Percentiles rank a stretch among this genome's conserved stretches.
Conservation (phyloP, 768 basidiomycete species). For the Collybia sp. region DNA sequence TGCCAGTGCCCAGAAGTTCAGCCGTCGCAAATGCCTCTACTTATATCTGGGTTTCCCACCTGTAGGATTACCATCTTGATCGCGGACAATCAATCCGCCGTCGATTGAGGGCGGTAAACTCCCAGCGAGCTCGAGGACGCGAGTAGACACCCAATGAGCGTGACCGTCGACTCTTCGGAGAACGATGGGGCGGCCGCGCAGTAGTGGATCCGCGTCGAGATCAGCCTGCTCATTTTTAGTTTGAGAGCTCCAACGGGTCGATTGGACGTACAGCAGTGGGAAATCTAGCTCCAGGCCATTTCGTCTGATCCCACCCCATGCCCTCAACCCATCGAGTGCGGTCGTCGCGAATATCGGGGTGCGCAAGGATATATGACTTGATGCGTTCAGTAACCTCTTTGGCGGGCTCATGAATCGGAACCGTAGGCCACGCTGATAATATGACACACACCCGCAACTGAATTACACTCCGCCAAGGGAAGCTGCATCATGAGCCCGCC, state of each 20-base stretch:
- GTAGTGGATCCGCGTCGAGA: constrained; percentile 62
- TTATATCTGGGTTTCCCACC: constrained; percentile 32
- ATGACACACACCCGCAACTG: constrained; percentile 54
- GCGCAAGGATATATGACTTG: constrained; percentile 50
- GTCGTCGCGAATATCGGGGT: constrained; percentile 52
- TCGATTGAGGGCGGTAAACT: constrained; percentile 57
- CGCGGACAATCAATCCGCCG: constrained; percentile 74
- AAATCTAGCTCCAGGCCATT: constrained; percentile 59
- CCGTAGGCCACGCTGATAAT: too few relatives aligned
- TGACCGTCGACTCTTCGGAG: constrained; percentile 80
- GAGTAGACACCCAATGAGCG: constrained; percentile 80
- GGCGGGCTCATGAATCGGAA: too few relatives aligned
- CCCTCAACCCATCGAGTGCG: constrained; percentile 71
- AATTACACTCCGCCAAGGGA: constrained; percentile 51
- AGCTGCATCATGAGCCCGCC: constrained; percentile 73
- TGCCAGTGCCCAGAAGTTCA: constrained; percentile 7
- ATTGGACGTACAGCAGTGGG: constrained; percentile 58
- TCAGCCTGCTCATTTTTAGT: constrained; percentile 45
- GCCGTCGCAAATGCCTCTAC: too few relatives aligned
- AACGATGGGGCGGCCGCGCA: constrained; percentile 67
- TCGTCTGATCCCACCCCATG: constrained; percentile 93
- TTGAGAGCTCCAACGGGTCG: not conserved
- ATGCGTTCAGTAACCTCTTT: constrained; percentile 62
- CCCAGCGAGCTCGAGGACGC: constrained; percentile 60
- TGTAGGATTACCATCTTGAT: constrained; percentile 58